Evolutionary conservation across 257 asterid species (phyloP).

Genomic region (Plantago ovata): DNA sequence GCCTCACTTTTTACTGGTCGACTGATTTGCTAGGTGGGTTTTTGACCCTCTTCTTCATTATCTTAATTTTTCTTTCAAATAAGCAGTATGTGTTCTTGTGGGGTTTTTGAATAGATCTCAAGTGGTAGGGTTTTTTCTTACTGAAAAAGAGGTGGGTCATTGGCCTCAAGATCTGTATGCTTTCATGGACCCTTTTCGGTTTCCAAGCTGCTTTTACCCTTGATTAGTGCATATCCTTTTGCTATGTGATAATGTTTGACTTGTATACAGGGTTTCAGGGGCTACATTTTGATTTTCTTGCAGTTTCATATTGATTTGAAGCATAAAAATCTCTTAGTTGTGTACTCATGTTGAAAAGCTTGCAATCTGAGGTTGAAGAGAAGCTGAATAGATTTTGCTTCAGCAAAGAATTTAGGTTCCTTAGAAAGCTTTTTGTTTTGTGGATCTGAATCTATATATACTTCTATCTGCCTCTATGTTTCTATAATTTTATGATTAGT

Average conservation of each 20-base stretch:
- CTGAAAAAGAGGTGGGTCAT: constrained; percentile 49
- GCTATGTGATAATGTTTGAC: constrained; percentile 40
- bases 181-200: constrained; percentile 41
- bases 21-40: constrained; percentile 45
- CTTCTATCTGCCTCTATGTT: constrained; percentile 9
- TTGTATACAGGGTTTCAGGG: constrained; percentile 31
- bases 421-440: constrained; percentile 16
- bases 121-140: constrained; percentile 45
- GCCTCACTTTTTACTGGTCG: constrained; percentile 51
- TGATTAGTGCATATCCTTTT: constrained; percentile 41
- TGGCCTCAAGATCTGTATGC: constrained; percentile 74
- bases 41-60: constrained; percentile 25
- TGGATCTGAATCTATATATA: constrained; percentile 23
- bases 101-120: constrained; percentile 45
- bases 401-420: too few species aligned
- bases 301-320: constrained; percentile 25
- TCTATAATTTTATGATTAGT: not conserved
- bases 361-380: constrained; percentile 20
- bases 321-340: constrained; percentile 11
- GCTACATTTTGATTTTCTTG: constrained; percentile 38
- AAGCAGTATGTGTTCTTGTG: constrained; percentile 42
- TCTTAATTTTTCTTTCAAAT: constrained; percentile 15
- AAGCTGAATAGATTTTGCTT: not conserved
- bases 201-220: constrained; percentile 35
- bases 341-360: constrained; percentile 23